Percentiles rank a stretch among this genome's conserved stretches.
These are phyloP conservation scores for Lipomyces sp. DNA, from an alignment of 805 yeast genomes.

Conservation along the genomic window DNA sequence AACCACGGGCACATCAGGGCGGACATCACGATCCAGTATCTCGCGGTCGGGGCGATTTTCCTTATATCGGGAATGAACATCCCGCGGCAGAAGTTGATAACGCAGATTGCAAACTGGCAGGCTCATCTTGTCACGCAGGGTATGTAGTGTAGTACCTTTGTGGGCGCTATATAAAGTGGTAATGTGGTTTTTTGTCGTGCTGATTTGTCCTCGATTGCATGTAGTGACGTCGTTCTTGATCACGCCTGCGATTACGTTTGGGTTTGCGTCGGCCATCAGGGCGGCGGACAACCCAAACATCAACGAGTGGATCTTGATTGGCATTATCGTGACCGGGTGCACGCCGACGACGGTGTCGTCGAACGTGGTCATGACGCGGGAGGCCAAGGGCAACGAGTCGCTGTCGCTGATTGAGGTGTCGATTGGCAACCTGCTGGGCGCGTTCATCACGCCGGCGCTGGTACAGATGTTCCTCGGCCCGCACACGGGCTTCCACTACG, in stretches of 20 bases:
- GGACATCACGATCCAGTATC: slow-evolving; percentile 74
- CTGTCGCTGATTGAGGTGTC: slow-evolving; percentile 80
- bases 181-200: neutral
- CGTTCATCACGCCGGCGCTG: slow-evolving; percentile 82
- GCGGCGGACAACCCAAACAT: slow-evolving; percentile 57
- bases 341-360: slow-evolving; percentile 93
- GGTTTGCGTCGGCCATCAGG: slow-evolving; percentile 64
- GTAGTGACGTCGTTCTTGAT: slow-evolving; percentile 61
- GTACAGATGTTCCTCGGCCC: slow-evolving; percentile 61
- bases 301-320: slow-evolving; percentile 74
- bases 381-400: slow-evolving; percentile 78
- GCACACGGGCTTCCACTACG: slow-evolving; percentile 62
- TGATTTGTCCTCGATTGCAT: neutral
- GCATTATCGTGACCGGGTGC: slow-evolving; percentile 75
- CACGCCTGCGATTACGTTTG: slow-evolving; percentile 68
- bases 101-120: slow-evolving; percentile 73
- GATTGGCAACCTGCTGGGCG: slow-evolving; percentile 79
- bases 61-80: slow-evolving; percentile 77
- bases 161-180: too few relatives aligned
- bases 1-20: slow-evolving; percentile 74
- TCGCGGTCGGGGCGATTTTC: slow-evolving; percentile 84
- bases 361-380: slow-evolving; percentile 86
- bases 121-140: slow-evolving; percentile 68
- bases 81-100: slow-evolving; percentile 57
- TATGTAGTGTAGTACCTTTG: neutral